Evolutionary conservation across 192 early-diverging fungal genomes (phyloP).

Genomic region (Coemansia sp.): DNA sequence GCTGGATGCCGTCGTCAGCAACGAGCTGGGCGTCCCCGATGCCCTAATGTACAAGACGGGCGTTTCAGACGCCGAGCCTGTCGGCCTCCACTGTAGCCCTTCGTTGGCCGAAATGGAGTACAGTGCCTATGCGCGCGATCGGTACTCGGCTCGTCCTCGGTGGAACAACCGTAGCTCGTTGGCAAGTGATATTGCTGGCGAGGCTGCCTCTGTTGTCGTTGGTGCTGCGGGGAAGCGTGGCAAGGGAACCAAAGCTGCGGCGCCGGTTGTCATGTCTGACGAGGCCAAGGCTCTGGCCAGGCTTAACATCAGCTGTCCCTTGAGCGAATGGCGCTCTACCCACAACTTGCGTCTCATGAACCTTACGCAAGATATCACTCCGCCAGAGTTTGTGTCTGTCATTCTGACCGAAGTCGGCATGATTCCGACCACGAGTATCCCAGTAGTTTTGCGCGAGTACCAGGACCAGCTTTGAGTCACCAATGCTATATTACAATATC

Average conservation of each 20-base stretch:
- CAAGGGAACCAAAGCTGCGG: constrained; percentile 25
- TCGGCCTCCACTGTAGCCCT: constrained; percentile 36
- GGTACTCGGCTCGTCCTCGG: constrained; percentile 52
- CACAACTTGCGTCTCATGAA: constrained; percentile 85
- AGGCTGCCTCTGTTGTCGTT: background rate
- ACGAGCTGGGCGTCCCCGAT: constrained; percentile 93
- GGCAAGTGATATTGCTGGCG: constrained; percentile 10
- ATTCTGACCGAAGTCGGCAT: constrained; percentile 92
- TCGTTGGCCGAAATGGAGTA: constrained; percentile 54
- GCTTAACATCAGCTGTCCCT: constrained; percentile 34
- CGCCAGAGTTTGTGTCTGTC: constrained; percentile 88
- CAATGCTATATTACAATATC: background rate
- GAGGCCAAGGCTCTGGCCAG: constrained; percentile 29
- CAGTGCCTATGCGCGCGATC: constrained; percentile 57
- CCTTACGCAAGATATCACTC: constrained; percentile 93
- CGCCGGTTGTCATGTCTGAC: constrained; percentile 24
- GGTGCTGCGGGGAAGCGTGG: constrained; percentile 19
- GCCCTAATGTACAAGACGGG: constrained; percentile 68
- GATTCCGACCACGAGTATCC: constrained; percentile 88
- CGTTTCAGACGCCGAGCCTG: constrained; percentile 44
- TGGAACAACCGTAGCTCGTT: constrained; percentile 49
- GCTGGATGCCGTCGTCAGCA: constrained; percentile 95
- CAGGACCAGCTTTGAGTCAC: constrained; percentile 37
- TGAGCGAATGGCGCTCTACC: constrained; percentile 77
- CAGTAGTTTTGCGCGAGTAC: constrained; percentile 69